phyloP scores from a whole-genome alignment of 2,329 filamentous ascomycete species.

The Colletotrichum sp. region DNA sequence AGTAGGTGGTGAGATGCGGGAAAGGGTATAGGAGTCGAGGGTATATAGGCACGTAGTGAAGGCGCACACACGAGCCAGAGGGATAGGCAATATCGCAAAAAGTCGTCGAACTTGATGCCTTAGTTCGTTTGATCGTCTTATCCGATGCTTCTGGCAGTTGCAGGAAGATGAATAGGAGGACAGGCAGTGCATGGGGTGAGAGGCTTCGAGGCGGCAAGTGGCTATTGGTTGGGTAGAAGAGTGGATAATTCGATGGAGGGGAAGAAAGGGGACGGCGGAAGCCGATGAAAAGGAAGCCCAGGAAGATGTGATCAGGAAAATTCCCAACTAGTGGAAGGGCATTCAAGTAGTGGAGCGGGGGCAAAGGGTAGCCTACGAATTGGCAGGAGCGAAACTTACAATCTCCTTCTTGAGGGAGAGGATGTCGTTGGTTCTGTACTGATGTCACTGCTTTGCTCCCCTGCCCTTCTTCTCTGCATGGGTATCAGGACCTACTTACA shows the following conservation, averaged over 20 bases:
- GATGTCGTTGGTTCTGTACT: slow-evolving; percentile 29
- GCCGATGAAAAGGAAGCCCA: background rate
- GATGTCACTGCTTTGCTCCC: background rate
- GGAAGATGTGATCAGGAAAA: background rate
- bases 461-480: background rate
- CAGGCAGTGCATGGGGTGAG: background rate
- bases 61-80: background rate
- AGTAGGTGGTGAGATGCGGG: background rate
- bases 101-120: background rate
- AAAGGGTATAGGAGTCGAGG: background rate
- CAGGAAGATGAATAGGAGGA: background rate
- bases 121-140: background rate
- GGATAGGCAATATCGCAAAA: background rate
- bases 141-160: background rate
- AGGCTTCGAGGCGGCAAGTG: background rate
- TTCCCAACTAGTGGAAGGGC: background rate
- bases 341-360: background rate
- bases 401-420: slow-evolving; percentile 38
- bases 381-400: slow-evolving; percentile 1
- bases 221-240: background rate
- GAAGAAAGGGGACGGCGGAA: background rate
- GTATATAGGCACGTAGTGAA: background rate
- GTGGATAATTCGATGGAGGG: background rate
- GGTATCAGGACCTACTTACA: slow-evolving; percentile 6
- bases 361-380: background rate